A percentile compares a stretch with the other conserved stretches of the same genome.
Conservation (phyloP, 2,329 filamentous ascomycete genomes). For the Sclerotinia sclerotiorum region DNA sequence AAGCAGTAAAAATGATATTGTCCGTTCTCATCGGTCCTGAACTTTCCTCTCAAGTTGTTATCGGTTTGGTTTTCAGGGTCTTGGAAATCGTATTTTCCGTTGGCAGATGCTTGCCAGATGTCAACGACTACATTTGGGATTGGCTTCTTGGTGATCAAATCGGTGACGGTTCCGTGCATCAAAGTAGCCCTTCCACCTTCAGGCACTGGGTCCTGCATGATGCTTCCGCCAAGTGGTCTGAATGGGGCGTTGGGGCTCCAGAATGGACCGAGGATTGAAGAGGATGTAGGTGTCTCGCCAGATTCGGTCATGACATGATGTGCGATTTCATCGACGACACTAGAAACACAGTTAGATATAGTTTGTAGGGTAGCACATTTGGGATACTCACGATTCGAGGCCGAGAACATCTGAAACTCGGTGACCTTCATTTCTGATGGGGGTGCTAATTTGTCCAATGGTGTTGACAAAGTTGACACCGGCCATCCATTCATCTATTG, state of each 20-base stretch:
- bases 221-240: slow-evolving; percentile 67
- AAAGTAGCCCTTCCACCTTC: slow-evolving; percentile 55
- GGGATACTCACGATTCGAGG: slow-evolving; percentile 62
- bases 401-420: slow-evolving; percentile 72
- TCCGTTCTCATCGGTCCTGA: slow-evolving; percentile 57
- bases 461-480: slow-evolving; percentile 75
- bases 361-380: background rate
- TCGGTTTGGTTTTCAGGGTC: slow-evolving; percentile 59
- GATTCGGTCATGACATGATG: slow-evolving; percentile 33
- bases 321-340: slow-evolving; percentile 58
- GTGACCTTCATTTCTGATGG: slow-evolving; percentile 71
- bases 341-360: slow-evolving; percentile 35
- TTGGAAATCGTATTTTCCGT: slow-evolving; percentile 59
- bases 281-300: slow-evolving; percentile 45
- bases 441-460: slow-evolving; percentile 65
- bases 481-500: slow-evolving; percentile 72
- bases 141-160: slow-evolving; percentile 38
- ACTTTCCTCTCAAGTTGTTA: slow-evolving; percentile 61
- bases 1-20: slow-evolving; percentile 53
- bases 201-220: slow-evolving; percentile 51
- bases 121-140: slow-evolving; percentile 55
- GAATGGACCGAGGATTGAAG: slow-evolving; percentile 82
- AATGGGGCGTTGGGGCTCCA: slow-evolving; percentile 73
- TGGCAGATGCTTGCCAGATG: slow-evolving; percentile 63
- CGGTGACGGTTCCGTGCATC: slow-evolving; percentile 58